These are phyloP conservation scores for Serendipita vermifera DNA, from an alignment of 768 basidiomycete genomes.

Conservation along the genomic window DNA sequence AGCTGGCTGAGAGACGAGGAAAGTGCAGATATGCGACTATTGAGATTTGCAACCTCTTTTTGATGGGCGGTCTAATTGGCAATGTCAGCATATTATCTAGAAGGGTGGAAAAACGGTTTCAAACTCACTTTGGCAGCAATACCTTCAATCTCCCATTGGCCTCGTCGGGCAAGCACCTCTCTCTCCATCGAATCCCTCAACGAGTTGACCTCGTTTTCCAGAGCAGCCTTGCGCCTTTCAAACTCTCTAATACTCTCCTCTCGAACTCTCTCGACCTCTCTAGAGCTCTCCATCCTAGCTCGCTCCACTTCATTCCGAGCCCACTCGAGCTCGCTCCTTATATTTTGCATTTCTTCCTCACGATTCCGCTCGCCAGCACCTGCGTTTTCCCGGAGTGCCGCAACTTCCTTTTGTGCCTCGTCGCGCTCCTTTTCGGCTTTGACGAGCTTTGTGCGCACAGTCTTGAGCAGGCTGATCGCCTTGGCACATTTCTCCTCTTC, in stretches of 20 bases:
- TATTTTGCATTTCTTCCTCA: slow-evolving; percentile 31
- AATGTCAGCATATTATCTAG: background rate
- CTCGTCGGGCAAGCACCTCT: slow-evolving; percentile 49
- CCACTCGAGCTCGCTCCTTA: slow-evolving; percentile 34
- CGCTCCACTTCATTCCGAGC: slow-evolving; percentile 53
- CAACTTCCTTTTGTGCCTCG: slow-evolving; percentile 50
- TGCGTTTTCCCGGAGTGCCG: slow-evolving; percentile 38
- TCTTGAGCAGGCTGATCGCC: slow-evolving; percentile 83
- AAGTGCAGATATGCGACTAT: slow-evolving; percentile 50
- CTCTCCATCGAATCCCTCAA: slow-evolving; percentile 60
- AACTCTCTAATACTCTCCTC: slow-evolving; percentile 26
- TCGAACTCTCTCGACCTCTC: slow-evolving; percentile 33
- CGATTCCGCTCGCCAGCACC: slow-evolving; percentile 43
- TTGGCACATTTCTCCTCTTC: slow-evolving; percentile 97
- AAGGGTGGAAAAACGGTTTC: background rate
- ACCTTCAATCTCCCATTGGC: slow-evolving; percentile 66
- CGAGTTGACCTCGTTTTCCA: slow-evolving; percentile 54
- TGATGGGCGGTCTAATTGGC: slow-evolving; percentile 46
- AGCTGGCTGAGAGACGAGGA: slow-evolving; percentile 59
- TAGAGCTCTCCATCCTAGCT: slow-evolving; percentile 49
- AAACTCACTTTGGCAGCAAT: slow-evolving; percentile 54
- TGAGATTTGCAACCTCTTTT: slow-evolving; percentile 50
- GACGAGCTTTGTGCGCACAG: slow-evolving; percentile 91
- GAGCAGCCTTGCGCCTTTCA: slow-evolving; percentile 40
- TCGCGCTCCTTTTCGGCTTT: slow-evolving; percentile 92